Base-by-base conservation (phyloP, 805 yeast genomes). In the Danielia reshetovae region DNA sequence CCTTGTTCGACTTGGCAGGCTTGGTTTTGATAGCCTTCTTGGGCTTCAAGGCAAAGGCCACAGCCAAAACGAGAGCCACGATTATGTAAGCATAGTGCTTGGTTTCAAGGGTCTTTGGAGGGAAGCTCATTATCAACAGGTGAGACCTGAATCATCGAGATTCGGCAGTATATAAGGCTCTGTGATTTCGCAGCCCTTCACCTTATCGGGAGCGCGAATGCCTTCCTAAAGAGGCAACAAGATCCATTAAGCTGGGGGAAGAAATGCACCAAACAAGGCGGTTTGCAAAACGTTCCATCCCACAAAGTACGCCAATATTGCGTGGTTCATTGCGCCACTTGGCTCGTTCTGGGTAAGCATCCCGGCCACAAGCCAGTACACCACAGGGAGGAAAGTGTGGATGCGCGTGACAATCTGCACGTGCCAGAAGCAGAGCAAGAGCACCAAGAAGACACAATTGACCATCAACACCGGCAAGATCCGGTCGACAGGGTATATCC, bases 331-430 rank as follows among this genome's bases (percentile, higher is more conserved):
- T 28, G 18, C 17, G 32, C 32, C n/a, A n/a, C n/a, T n/a, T n/a
- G n/a, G n/a, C n/a, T n/a, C n/a, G 34, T 35, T 35, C 32, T 38
- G 48, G 33, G 45, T 65, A 65, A 5, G 83, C 75, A 18, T 81
- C 48, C 52, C 77, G 80, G 45, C 49, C 25, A 42, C 35, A 4
- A 39, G 21, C 95, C 95, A 85, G 46, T 77, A 72, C 36, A 77
- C 74, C 7, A 85, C 52, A 0, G 97, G 97, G 22, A 85, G 56
- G 52, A 87, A 85, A 5, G 90, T 73, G 8, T 82, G 75, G 4
- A 89, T 74, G 35, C 98, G 69, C 25, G 84, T 86, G 37, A 90
- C 67, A 23, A 89, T 87, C 57, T 90, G 98, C 24, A 82, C 85
- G 56, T 90, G 89, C 76, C 93, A 85, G 33, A 77, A 62, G 22